Evolutionary conservation across 164 flowering plant species (phyloP).

Genomic region (Warburgia ugandensis): DNA sequence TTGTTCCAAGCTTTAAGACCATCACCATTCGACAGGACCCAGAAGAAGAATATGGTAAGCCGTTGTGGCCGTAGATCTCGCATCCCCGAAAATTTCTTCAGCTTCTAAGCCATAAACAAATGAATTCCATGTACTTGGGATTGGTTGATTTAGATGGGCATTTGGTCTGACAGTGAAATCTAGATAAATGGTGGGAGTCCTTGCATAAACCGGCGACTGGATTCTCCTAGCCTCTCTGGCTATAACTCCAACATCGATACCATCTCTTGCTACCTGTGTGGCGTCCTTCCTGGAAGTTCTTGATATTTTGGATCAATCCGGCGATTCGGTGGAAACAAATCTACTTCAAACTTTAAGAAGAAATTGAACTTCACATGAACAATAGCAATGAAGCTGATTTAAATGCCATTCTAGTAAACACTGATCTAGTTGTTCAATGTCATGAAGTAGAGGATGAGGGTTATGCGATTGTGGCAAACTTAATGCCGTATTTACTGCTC

Average conservation of each 20-base stretch:
- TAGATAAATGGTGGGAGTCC: slow-evolving; percentile 79
- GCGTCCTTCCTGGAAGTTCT: slow-evolving; percentile 53
- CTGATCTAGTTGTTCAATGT: too few species aligned
- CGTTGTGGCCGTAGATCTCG: slow-evolving; percentile 21
- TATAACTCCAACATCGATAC: slow-evolving; percentile 59
- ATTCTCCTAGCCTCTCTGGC: slow-evolving; percentile 78
- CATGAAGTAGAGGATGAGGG: too few species aligned
- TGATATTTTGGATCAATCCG: slow-evolving; percentile 84
- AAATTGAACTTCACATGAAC: not conserved
- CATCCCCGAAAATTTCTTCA: slow-evolving; percentile 57
- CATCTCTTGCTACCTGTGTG: slow-evolving; percentile 42
- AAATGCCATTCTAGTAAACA: not conserved
- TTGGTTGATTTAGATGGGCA: slow-evolving; percentile 51
- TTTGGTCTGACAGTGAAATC: slow-evolving; percentile 75
- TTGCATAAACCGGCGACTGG: slow-evolving; percentile 58
- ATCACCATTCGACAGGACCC: slow-evolving; percentile 52
- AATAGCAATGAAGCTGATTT: not conserved
- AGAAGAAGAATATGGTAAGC: slow-evolving; percentile 52
- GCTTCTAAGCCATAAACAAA: slow-evolving; percentile 78
- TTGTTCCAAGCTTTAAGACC: slow-evolving; percentile 63
- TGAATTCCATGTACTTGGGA: slow-evolving; percentile 65
- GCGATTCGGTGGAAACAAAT: not conserved
- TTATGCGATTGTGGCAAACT: too few species aligned
- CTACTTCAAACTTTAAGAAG: not conserved
- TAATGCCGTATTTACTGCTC: too few species aligned